Evolutionary conservation across 805 yeast species (phyloP).

Genomic region (Wickerhamiella azymoides): DNA sequence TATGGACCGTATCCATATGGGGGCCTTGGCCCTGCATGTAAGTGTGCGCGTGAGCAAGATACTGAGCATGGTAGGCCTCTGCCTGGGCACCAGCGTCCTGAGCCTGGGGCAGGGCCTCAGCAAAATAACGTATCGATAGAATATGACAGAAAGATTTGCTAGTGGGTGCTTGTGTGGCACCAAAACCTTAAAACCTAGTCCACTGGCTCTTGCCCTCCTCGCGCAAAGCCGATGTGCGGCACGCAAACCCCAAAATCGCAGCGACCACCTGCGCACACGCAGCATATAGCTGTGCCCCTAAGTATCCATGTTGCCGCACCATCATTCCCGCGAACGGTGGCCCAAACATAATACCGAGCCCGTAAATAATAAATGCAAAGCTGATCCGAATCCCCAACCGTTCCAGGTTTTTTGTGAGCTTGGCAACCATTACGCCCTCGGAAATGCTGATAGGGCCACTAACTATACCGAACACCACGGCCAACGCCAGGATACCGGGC

Average conservation of each 20-base stretch:
- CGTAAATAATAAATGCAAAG: conserved; percentile 38
- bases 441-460: conserved; percentile 20
- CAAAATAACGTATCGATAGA: too few species aligned
- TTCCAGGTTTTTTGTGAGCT: conserved; percentile 16
- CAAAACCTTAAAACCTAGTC: too few species aligned
- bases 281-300: conserved; percentile 8
- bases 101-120: too few species aligned
- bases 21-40: too few species aligned
- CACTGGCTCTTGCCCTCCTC: too few species aligned
- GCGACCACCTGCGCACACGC: background rate
- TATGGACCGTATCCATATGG: too few species aligned
- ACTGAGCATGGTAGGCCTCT: too few species aligned
- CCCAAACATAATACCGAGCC: conserved; percentile 30
- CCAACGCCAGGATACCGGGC: conserved; percentile 19
- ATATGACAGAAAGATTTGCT: too few species aligned
- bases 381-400: conserved; percentile 37
- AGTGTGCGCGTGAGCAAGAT: too few species aligned
- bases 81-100: too few species aligned
- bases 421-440: conserved; percentile 20
- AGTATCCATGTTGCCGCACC: conserved; percentile 6
- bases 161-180: too few species aligned
- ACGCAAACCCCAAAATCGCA: background rate
- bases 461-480: conserved; percentile 21
- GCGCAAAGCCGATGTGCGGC: background rate
- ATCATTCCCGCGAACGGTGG: conserved; percentile 19